These are phyloP conservation scores for Starmera caribaea DNA, from an alignment of 805 yeast genomes.

Conservation along the genomic window DNA sequence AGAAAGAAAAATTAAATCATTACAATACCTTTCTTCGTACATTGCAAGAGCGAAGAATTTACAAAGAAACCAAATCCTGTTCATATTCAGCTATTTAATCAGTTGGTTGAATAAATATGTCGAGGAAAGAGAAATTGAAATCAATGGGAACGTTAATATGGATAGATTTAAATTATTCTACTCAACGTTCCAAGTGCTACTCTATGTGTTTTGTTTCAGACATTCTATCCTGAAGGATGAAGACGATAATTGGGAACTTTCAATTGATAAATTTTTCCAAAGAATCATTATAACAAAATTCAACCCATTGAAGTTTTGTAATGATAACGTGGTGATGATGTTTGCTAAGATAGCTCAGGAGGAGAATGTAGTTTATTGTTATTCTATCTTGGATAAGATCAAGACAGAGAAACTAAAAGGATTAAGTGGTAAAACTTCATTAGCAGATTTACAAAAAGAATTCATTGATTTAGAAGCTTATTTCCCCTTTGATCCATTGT, in stretches of 20 bases:
- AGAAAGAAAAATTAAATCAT: constrained; percentile 75
- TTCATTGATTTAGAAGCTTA: constrained; percentile 87
- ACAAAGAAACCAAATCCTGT: constrained; percentile 61
- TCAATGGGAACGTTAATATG: constrained; percentile 64
- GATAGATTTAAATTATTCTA: constrained; percentile 84
- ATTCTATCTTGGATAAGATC: constrained; percentile 85
- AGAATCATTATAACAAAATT: constrained; percentile 78
- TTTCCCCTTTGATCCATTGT: constrained; percentile 92
- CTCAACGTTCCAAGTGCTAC: constrained; percentile 81
- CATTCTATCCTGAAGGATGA: constrained; percentile 43
- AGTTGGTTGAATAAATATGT: constrained; percentile 81
- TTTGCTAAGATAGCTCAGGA: constrained; percentile 89
- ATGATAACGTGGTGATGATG: constrained; percentile 86
- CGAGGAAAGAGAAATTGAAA: constrained; percentile 77
- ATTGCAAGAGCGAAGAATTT: constrained; percentile 78
- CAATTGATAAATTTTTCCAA: constrained; percentile 78
- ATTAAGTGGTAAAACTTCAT: constrained; percentile 22
- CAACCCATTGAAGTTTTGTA: constrained; percentile 89
- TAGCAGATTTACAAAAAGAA: constrained; percentile 51
- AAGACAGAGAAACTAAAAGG: constrained; percentile 40
- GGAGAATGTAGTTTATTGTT: constrained; percentile 87
- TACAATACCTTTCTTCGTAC: constrained; percentile 87
- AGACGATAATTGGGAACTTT: constrained; percentile 60
- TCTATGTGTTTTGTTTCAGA: constrained; percentile 89
- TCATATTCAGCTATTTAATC: constrained; percentile 72